Evolutionary conservation across 2,329 filamentous ascomycete species (phyloP).

Genomic region (Colletotrichum phormii): DNA sequence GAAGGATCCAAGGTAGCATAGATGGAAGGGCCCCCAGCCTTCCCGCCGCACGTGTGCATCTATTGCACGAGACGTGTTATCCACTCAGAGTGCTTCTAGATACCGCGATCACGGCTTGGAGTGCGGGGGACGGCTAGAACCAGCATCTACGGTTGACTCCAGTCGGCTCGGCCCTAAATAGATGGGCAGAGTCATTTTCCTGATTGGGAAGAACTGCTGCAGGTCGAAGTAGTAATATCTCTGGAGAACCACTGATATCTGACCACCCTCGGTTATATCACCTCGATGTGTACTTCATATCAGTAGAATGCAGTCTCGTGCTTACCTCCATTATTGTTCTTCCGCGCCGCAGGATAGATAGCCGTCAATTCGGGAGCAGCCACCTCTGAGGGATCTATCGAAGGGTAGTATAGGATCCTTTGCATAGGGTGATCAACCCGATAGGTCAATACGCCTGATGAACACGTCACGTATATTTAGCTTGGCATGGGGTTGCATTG

Average conservation of each 20-base stretch:
- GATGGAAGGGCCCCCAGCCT: neutral
- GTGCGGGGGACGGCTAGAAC: neutral
- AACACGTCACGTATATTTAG: slow-evolving; percentile 8
- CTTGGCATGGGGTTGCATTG: neutral
- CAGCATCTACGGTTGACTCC: neutral
- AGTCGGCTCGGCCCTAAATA: slow-evolving; percentile 1
- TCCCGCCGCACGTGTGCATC: neutral
- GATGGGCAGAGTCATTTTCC: neutral
- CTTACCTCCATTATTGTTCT: neutral
- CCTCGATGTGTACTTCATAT: neutral
- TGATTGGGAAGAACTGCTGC: slow-evolving; percentile 5
- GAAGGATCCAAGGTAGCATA: neutral
- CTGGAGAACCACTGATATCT: neutral
- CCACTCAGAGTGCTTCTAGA: neutral
- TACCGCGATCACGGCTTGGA: neutral
- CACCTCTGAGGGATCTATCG: neutral
- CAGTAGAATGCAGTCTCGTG: neutral
- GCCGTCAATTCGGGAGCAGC: too few species aligned
- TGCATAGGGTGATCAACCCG: neutral
- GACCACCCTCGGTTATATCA: neutral
- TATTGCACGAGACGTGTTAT: neutral
- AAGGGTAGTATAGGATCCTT: neutral
- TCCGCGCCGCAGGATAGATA: too few species aligned
- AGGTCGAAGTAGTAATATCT: neutral
- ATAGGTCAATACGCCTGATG: neutral